Evolutionary conservation across 2,329 filamentous ascomycete species (phyloP).

Genomic region (Tolypocladium pustulatum): DNA sequence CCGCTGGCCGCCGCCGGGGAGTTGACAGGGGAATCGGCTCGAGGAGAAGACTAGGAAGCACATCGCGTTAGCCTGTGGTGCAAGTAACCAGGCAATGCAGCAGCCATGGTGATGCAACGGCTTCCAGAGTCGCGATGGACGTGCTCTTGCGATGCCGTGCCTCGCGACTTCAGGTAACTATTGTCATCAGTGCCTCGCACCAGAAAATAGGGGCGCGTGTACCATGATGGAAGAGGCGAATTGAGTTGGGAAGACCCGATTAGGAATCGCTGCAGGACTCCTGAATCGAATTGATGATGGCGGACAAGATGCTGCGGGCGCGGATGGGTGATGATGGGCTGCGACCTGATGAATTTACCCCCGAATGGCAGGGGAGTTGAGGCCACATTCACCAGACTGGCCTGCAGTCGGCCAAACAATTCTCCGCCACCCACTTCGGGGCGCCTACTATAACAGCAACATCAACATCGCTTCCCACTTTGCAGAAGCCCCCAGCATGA

Average conservation of each 20-base stretch:
- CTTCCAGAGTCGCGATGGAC: neutral
- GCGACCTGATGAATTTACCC: conserved; percentile 16
- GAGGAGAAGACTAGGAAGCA: conserved; percentile 41
- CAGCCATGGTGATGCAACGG: neutral
- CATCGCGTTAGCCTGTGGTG: neutral
- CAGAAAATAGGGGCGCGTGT: conserved; percentile 7
- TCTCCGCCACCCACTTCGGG: conserved; percentile 14
- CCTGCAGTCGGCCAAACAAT: conserved; percentile 19
- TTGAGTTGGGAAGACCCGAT: conserved; percentile 10
- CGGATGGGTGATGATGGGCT: conserved; percentile 8
- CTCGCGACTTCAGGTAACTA: neutral
- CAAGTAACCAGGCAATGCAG: too few relatives aligned
- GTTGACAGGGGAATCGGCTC: conserved; percentile 48
- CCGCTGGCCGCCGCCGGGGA: conserved; percentile 51
- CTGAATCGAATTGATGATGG: conserved; percentile 12
- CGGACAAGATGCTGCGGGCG: conserved; percentile 10
- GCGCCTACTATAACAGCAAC: neutral
- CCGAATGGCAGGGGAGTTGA: conserved; percentile 23
- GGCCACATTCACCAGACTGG: conserved; percentile 31
- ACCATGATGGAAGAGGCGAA: conserved; percentile 19
- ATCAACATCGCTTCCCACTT: neutral
- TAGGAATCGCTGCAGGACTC: conserved; percentile 24
- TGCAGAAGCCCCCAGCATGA: neutral
- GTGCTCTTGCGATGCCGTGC: neutral
- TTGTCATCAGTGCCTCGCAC: neutral